Base-by-base conservation (phyloP, 306 rosid genomes). In the Malus fusca region DNA sequence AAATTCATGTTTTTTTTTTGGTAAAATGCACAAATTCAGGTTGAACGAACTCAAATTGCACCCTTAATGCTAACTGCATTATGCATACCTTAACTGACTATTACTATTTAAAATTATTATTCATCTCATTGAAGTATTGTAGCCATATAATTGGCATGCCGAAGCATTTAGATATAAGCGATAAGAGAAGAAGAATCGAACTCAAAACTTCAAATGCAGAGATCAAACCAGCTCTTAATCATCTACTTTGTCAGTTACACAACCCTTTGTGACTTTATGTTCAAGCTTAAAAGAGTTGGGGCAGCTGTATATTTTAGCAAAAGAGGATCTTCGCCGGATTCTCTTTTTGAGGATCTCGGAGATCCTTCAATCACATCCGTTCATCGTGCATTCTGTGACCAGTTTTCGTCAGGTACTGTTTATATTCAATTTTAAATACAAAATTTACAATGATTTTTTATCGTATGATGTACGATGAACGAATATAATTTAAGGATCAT, bases 401-500 rank as follows among this genome's bases (percentile, higher is more conserved):
- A 1, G 2, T 35, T 35, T 35, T 35, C 0, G 2, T 35, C 0
- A 1, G 2, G 0, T 35, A 35, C 2, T 35, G 9, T 6, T 35
- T 35, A 6, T 35, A 35, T 35, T 35, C 40, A 35, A 35, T 35
- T 35, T 35, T 35, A 35, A 35, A 35, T 35, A 1, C 6, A 35
- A 35, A 35, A 6, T 35, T 35, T 35, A 35, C 0, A 35, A 35
- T 35, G 7, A 35, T 35, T 35, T 35, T 0, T 6, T 0, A 35
- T 7, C 0, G 2, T 6, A 35, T 0, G 1, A 33, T 33, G 0
- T 6, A 33, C 2, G 2, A 33, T 33, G 8, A 33, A 33, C 37
- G 0, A 5, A 33, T 33, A 0, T 6, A 1, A 0, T 33, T 33
- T 33, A 0, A 6, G 1, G 2, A 6, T 35, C 0, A 0, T 4